phyloP scores from a whole-genome alignment of 2,329 filamentous ascomycete genomes.

The Phyllosticta citriasiana region DNA sequence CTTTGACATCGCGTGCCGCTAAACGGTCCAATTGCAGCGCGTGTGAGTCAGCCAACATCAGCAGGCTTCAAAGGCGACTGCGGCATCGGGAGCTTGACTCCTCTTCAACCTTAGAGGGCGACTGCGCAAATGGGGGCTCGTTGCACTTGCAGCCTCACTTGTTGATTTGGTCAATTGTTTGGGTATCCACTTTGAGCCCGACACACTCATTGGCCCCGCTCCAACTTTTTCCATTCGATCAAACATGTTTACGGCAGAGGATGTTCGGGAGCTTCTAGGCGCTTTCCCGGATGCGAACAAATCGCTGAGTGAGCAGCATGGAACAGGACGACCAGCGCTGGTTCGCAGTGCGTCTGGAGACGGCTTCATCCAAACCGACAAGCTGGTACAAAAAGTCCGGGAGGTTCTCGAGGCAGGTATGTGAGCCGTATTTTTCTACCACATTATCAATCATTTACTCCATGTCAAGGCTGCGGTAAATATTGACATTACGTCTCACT shows the following conservation, averaged over 20 bases:
- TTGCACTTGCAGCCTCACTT: not conserved
- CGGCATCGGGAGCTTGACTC: not conserved
- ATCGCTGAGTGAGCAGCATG: not conserved
- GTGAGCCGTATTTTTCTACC: not conserved
- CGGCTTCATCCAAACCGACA: slow-evolving; percentile 19
- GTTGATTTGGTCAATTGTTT: not conserved
- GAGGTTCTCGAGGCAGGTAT: slow-evolving; percentile 10
- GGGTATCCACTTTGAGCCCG: not conserved
- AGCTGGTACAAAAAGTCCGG: slow-evolving; percentile 17
- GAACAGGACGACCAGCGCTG: slow-evolving; percentile 14
- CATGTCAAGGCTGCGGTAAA: not conserved
- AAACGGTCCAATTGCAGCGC: not conserved
- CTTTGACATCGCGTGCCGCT: not conserved
- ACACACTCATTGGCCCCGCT: not conserved
- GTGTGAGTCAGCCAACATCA: not conserved
- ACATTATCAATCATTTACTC: not conserved
- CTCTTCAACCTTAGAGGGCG: not conserved
- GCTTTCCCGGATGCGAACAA: slow-evolving; percentile 15
- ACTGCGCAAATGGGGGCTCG: not conserved
- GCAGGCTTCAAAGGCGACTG: not conserved
- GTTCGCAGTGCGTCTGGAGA: slow-evolving; percentile 17
- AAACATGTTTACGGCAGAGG: slow-evolving; percentile 25
- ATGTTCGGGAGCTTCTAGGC: slow-evolving; percentile 20
- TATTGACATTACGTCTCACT: not conserved
- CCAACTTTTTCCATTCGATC: not conserved